Evolutionary conservation across 768 basidiomycete genomes (phyloP).

Genomic region (Rhodotorula kratochvilovae): DNA sequence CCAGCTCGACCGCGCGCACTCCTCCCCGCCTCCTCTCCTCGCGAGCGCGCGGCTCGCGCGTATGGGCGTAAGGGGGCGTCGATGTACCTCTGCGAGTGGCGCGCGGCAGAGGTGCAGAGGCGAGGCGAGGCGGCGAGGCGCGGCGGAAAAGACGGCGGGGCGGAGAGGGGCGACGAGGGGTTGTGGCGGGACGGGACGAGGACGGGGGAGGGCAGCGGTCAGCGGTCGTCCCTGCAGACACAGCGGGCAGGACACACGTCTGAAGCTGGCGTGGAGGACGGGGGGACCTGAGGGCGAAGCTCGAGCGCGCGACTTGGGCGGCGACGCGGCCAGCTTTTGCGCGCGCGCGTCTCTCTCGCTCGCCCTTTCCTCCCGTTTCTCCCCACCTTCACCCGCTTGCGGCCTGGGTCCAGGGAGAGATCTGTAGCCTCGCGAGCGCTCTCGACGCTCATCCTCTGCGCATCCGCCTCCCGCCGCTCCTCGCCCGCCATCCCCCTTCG

Average conservation of each 20-base stretch:
- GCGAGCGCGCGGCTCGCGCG: not conserved
- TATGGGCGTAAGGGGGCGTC: not conserved
- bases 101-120: not conserved
- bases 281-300: not conserved
- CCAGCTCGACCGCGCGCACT: not conserved
- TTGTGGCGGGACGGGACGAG: not conserved
- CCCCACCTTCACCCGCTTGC: too few relatives aligned
- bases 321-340: not conserved
- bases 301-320: not conserved
- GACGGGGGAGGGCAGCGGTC: not conserved
- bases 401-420: too few relatives aligned
- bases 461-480: too few relatives aligned
- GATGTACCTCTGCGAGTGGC: not conserved
- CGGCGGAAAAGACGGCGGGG: not conserved
- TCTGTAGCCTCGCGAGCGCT: too few relatives aligned
- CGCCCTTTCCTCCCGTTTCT: too few relatives aligned
- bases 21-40: too few relatives aligned
- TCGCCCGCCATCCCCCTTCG: too few relatives aligned
- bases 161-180: not conserved
- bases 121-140: not conserved
- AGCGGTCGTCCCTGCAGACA: not conserved
- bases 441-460: too few relatives aligned
- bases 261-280: conserved; percentile 1
- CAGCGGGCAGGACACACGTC: not conserved
- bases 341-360: too few relatives aligned